A percentile compares a stretch with the other conserved stretches of the same genome.
Conservation (phyloP, 169 alveolate species). For the Ichthyophthirius multifiliis region DNA sequence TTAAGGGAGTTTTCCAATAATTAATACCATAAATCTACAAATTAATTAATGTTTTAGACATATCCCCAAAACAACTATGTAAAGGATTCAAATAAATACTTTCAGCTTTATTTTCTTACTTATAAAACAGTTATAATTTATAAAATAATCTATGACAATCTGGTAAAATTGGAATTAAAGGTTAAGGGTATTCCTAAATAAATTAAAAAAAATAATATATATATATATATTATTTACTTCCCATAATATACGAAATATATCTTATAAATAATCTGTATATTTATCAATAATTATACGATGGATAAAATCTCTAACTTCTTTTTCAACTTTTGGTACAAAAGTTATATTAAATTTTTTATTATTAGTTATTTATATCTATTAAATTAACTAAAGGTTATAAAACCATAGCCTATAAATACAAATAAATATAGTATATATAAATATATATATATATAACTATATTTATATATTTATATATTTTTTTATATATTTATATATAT, state of each 20-base stretch:
- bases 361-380: constrained; percentile 2
- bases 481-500: too few species aligned
- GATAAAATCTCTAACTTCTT: constrained; percentile 17
- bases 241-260: not conserved
- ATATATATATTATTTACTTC: not conserved
- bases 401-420: not conserved
- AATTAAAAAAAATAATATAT: not conserved
- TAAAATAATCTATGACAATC: constrained; percentile 8
- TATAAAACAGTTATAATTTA: not conserved
- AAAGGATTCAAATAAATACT: not conserved
- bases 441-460: too few species aligned
- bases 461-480: too few species aligned
- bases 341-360: not conserved
- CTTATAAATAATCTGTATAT: not conserved
- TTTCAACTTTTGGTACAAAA: not conserved
- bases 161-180: not conserved
- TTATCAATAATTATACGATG: not conserved
- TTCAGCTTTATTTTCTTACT: not conserved
- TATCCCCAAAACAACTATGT: not conserved
- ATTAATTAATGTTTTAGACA: not conserved
- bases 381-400: not conserved
- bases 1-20: constrained; percentile 8
- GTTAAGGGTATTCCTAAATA: not conserved
- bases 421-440: too few species aligned
- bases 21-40: not conserved